Base-by-base conservation (phyloP, 148 eudicot genomes). In the Nyssa sinensis region DNA sequence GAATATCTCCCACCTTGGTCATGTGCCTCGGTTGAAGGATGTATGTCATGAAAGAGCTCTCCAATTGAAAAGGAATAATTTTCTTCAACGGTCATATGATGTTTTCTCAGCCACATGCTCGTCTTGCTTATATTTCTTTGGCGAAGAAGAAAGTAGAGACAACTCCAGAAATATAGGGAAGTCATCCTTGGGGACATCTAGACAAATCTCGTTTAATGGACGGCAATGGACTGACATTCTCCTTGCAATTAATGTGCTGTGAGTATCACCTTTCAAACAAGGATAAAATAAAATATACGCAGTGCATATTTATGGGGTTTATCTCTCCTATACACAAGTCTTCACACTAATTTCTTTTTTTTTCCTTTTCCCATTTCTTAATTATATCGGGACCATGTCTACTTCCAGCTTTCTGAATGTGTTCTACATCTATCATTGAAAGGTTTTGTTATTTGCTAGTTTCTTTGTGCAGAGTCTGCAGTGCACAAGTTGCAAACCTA, bases 171-270 rank as follows among this genome's bases (percentile, higher is more conserved):
- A 35, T 44, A 44, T 72, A 31, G 75, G 81, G 64, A 78, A 79
- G 74, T 74, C 89, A 69, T 75, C 81, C 34, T 59, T 72, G 59
- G 81, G 62, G 32, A 67, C 78, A 60, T 77, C 89, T 10, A 78
- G 76, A 37, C 70, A 78, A 68, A 51, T 66, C 74, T 71, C 79
- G 1, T 79, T 73, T 77, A 70, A 72, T 55, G 80, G 75, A 75
- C 83, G 97, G 74, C 80, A 66, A 63, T 90, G 86, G 91, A 93
- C 95, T 39, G 79, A 83, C 59, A 55, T 78, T 65, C 86, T 93
- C 67, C 86, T 93, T 61, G 87, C 81, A 29, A 63, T 76, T 71
- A 93, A 93, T 77, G 82, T 88, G 27, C 61, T 90, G 97, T 93
- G 84, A 93, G 97, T 88, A 70, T 83, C 16, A 23, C 61, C 65